phyloP scores from a whole-genome alignment of 176 grass and related monocot species.

The Carex cristatella region DNA sequence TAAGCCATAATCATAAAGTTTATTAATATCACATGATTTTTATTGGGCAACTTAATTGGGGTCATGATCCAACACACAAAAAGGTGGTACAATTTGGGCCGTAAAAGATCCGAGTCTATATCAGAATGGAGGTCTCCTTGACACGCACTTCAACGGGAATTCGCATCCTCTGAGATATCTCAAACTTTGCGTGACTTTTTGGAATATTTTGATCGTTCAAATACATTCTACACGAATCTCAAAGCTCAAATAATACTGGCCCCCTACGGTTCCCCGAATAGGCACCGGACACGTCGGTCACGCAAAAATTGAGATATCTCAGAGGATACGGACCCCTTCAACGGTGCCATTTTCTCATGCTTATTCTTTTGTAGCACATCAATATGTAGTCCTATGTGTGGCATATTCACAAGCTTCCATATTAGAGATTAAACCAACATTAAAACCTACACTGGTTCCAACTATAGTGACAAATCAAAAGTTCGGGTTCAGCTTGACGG shows the following conservation, averaged over 20 bases:
- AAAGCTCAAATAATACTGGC: too few relatives aligned
- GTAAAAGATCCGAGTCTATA: not conserved
- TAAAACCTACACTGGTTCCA: not conserved
- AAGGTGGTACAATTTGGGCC: not conserved
- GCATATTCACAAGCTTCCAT: not conserved
- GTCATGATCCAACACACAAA: not conserved
- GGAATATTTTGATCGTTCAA: too few relatives aligned
- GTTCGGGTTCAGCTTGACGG: too few relatives aligned
- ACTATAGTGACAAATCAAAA: too few relatives aligned
- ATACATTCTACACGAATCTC: too few relatives aligned
- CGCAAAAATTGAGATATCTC: too few relatives aligned
- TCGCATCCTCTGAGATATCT: too few relatives aligned
- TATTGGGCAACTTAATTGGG: not conserved
- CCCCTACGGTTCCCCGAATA: too few relatives aligned
- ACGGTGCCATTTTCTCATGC: not conserved
- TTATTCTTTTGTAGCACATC: not conserved
- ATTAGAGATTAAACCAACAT: not conserved
- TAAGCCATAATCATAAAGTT: not conserved
- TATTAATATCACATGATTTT: not conserved
- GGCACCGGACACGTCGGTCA: too few relatives aligned
- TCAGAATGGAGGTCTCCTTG: not conserved
- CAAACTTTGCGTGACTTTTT: too few relatives aligned
- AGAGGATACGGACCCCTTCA: not conserved
- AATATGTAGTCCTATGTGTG: not conserved
- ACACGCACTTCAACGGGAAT: not conserved